Conservation (phyloP, 139 green algal genomes). For the Micractinium conductrix region DNA sequence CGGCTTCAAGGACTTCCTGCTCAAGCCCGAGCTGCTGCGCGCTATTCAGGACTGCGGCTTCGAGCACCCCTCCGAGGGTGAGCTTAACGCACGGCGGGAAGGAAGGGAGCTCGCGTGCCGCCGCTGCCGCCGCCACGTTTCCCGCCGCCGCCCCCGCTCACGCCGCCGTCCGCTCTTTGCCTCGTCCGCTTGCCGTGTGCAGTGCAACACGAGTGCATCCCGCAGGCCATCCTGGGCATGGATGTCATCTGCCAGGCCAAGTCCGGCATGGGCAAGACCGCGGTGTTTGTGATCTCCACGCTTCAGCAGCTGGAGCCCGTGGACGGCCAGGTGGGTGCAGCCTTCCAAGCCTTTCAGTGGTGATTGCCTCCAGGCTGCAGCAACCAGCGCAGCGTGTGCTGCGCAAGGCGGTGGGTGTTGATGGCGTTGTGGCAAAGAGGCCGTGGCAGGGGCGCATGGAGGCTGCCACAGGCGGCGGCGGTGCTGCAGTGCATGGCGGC, state of each 20-base stretch:
- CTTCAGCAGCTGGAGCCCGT: constrained; percentile 94
- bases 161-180: not conserved
- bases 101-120: not conserved
- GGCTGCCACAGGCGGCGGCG: no score
- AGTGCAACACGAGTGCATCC: constrained; percentile 99
- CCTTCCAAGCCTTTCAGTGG: not conserved
- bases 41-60: constrained; percentile 98
- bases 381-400: no score
- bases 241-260: constrained; percentile 99
- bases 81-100: constrained; percentile 5
- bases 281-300: constrained; percentile 98
- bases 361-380: no score
- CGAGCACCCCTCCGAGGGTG: constrained; percentile 99
- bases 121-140: not conserved
- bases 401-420: not conserved
- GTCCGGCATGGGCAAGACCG: constrained; percentile 99
- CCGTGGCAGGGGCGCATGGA: no score
- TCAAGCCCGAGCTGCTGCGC: constrained; percentile 94
- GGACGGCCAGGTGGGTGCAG: constrained; percentile 54
- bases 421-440: not conserved
- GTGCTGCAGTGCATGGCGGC: not conserved
- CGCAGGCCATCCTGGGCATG: constrained; percentile 96
- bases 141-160: not conserved
- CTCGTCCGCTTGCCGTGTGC: constrained; percentile 21
- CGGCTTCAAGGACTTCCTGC: constrained; percentile 98